Conservation (phyloP, 2,329 filamentous ascomycete species). For the Ophiostoma sp. region DNA sequence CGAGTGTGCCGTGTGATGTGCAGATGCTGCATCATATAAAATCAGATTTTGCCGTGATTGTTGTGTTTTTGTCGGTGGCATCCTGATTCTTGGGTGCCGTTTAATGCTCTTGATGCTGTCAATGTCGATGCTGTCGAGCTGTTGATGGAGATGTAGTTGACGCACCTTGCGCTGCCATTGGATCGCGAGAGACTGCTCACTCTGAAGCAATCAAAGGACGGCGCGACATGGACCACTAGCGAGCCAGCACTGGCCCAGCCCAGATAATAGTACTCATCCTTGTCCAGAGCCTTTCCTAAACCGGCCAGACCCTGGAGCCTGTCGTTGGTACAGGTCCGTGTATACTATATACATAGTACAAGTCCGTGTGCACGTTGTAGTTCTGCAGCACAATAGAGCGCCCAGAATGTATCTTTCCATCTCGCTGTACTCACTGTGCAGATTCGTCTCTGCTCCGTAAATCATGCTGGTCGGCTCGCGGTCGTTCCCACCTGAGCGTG, state of each 20-base stretch:
- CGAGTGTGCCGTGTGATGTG: not conserved
- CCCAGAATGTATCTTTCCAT: not conserved
- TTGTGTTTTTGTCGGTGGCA: not conserved
- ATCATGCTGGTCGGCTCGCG: constrained; percentile 5
- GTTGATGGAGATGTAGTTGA: no score
- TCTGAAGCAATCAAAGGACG: not conserved
- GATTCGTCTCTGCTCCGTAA: not conserved
- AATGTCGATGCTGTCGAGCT: no score
- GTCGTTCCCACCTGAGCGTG: constrained; percentile 4
- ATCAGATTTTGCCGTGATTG: not conserved
- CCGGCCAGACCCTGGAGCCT: constrained; percentile 1
- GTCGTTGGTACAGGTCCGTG: no score
- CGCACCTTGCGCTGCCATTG: not conserved
- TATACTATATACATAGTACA: no score
- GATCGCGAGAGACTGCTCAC: not conserved
- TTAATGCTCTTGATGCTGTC: not conserved
- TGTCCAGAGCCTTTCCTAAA: not conserved
- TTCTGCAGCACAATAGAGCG: not conserved
- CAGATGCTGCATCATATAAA: constrained; percentile 2
- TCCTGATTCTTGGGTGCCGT: not conserved
- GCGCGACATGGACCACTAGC: not conserved
- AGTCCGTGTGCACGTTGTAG: not conserved
- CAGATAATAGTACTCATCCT: not conserved
- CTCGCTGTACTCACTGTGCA: not conserved
- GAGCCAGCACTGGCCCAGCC: not conserved